Percentiles rank a stretch among this genome's conserved stretches.
Conservation (phyloP, 352 stramenopile species). For the Pilasporangium apinafurcum region DNA sequence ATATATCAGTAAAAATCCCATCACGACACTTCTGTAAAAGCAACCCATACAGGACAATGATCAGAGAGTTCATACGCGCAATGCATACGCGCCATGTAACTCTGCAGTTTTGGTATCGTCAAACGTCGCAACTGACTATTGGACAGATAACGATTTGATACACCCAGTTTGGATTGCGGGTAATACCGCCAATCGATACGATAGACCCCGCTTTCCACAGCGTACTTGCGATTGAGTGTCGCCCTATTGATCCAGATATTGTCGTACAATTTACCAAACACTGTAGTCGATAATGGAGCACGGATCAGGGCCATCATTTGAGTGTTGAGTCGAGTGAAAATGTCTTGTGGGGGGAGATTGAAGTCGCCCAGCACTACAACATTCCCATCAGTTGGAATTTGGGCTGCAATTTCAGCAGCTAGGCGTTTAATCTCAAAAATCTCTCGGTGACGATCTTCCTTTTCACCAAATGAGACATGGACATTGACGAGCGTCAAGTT, state of each 20-base stretch:
- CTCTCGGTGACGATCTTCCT: conserved; percentile 18
- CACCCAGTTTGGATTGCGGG: conserved; percentile 18
- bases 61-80: conserved; percentile 52
- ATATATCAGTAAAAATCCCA: no score
- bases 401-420: conserved; percentile 8
- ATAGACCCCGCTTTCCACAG: conserved; percentile 37
- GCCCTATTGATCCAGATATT: conserved; percentile 49
- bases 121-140: conserved; percentile 2
- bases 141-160: conserved; percentile 6
- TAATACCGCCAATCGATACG: conserved; percentile 63
- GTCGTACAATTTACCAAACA: conserved; percentile 57
- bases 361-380: conserved; percentile 61
- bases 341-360: conserved; percentile 50
- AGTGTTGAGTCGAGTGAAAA: conserved; percentile 12
- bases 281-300: conserved; percentile 36
- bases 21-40: no score
- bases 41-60: conserved; percentile 60
- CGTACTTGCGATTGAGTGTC: conserved; percentile 1
- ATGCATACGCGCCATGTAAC: conserved; percentile 26
- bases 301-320: conserved; percentile 31
- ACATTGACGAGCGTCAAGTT: conserved; percentile 47
- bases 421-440: conserved; percentile 28
- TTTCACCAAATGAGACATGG: conserved; percentile 35
- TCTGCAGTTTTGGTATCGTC: conserved; percentile 4
- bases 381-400: conserved; percentile 10